Conservation (phyloP, 208 protist genomes). For the Leishmania tropica region DNA sequence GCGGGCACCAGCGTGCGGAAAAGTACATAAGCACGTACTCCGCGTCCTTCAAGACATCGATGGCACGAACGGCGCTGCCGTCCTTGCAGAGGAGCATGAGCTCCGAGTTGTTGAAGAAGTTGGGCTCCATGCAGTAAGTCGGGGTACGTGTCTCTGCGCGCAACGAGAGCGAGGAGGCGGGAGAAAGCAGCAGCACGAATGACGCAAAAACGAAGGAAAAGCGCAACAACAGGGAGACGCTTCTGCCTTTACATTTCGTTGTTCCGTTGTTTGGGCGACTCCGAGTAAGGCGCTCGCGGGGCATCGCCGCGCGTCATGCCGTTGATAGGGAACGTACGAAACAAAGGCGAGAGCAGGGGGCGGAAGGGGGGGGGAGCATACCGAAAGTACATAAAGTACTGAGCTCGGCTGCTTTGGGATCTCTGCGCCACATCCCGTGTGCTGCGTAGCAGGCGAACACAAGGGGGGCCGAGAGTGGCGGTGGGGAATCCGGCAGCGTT, state of each 20-base stretch:
- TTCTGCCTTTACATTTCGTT: not conserved
- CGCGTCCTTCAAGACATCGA: conserved; percentile 31
- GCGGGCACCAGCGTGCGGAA: conserved; percentile 85
- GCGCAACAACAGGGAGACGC: not conserved
- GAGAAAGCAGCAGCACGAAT: not conserved
- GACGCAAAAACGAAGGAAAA: not conserved
- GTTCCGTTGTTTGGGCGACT: not conserved
- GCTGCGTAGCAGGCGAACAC: not conserved
- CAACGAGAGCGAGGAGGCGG: too few relatives aligned
- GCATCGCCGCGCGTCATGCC: not conserved
- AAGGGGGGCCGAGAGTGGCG: not conserved
- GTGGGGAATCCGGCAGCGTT: not conserved
- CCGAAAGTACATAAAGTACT: not conserved
- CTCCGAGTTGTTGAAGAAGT: conserved; percentile 14
- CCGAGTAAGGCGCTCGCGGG: not conserved
- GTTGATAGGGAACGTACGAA: not conserved
- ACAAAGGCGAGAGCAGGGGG: not conserved
- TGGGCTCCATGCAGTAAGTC: conserved; percentile 10
- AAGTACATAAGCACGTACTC: conserved; percentile 78
- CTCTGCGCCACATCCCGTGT: not conserved
- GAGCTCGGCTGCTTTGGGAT: not conserved
- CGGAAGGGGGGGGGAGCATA: not conserved
- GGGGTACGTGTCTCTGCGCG: not conserved
- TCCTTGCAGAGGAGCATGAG: conserved; percentile 50
- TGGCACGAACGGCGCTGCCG: conserved; percentile 26